Base-by-base conservation (phyloP, 495 filamentous ascomycete genomes). In the Clohesyomyces aquaticus region DNA sequence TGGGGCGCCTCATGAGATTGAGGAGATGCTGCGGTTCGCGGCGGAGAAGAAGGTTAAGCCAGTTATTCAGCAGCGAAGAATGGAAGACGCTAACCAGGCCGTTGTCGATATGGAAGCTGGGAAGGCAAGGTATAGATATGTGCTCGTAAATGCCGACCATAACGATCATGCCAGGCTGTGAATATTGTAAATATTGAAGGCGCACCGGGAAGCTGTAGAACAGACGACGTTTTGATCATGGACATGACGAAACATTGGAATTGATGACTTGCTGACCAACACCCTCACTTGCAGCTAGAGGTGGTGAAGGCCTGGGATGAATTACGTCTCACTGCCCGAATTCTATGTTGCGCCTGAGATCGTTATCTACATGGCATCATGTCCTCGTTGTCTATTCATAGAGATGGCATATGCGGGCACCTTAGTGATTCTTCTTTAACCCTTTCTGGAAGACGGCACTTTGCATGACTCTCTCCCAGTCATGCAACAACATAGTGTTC, bases 1-100 rank as follows among this genome's bases (percentile, higher is more conserved):
- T 68, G 91, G 92, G 1, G 79, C 83, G 2, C 88, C 90, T 0
- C 73, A 70, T 26, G 88, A 94, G 76, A 91, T 96, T 69, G 73
- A 83, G 59, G 83, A 87, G 72, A 95, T 97, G 93, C 70, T 96
- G 71, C 64, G 83, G 54, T 76, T 96, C 63, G 91, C 89, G 11
- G 91, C 79, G 2, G 82, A 90, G 66, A 89, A 93, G 78, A 79
- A 81, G 3, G 80, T 96, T 47, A 81, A 87, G 71, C 81, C 89
- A 3, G 93, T 89, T 89, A 78, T 95, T 50, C 73, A 91, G 73
- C 79, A 81, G 72, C 78, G 87, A 59, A 79, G 83, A 12, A 81
- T 97, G 84, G 83, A 79, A 68, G 86, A 93, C 35, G 88, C 87
- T 2, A 92, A 92, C 77, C 69, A 81, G 65, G 82, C 84, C 0